Percentiles rank a stretch among this genome's conserved stretches.
phyloP scores from a whole-genome alignment of 768 basidiomycete species.

The Lepiota venenata region DNA sequence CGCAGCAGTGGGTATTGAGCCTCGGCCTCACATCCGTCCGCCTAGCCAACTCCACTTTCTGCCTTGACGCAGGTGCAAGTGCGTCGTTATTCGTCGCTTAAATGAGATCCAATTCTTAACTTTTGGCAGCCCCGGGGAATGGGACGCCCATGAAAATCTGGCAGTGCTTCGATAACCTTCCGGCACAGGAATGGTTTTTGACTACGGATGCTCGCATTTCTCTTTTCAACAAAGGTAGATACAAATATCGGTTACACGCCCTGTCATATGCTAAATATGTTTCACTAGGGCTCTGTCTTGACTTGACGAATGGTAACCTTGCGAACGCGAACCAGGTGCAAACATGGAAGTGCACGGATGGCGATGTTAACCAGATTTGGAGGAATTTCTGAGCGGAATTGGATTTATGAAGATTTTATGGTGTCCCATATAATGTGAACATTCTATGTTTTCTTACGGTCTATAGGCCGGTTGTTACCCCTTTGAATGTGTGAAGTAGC shows the following conservation, averaged over 20 bases:
- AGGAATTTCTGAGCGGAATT: constrained; percentile 18
- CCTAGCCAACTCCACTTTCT: constrained; percentile 25
- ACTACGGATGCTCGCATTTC: constrained; percentile 20
- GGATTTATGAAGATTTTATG: constrained; percentile 10
- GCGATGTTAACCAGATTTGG: constrained; percentile 29
- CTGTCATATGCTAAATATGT: background rate
- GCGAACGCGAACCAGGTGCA: constrained; percentile 26
- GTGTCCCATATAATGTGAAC: too few species aligned
- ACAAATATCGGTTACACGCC: background rate
- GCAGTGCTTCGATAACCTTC: constrained; percentile 26
- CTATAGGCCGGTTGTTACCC: too few species aligned
- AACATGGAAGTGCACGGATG: constrained; percentile 23
- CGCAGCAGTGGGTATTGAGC: constrained; percentile 28
- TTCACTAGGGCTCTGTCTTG: constrained; percentile 22
- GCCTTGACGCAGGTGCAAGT: constrained; percentile 32
- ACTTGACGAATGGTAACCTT: constrained; percentile 25
- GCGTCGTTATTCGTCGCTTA: constrained; percentile 5
- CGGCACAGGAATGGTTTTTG: constrained; percentile 26
- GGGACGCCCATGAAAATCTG: constrained; percentile 27
- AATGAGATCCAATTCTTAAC: background rate
- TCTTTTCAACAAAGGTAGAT: constrained; percentile 17
- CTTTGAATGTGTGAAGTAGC: too few species aligned
- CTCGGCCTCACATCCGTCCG: constrained; percentile 21
- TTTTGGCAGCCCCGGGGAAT: constrained; percentile 20
- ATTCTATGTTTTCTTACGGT: too few species aligned